Evolutionary conservation across 2,329 filamentous ascomycete species (phyloP).

Genomic region (Fusarium sp.): DNA sequence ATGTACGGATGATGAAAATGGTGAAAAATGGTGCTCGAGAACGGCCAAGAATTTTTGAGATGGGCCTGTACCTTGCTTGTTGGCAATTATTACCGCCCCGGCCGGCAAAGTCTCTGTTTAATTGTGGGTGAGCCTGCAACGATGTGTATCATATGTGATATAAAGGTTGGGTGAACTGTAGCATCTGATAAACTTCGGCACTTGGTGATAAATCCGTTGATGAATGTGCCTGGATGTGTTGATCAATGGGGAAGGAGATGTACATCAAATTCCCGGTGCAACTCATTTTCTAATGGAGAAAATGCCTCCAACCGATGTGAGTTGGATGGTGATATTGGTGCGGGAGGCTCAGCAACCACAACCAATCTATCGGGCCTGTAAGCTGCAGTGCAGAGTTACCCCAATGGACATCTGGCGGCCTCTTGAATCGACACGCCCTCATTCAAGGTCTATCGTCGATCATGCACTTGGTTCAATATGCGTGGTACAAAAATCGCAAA

Average conservation of each 20-base stretch:
- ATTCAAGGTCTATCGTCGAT: conserved; percentile 24
- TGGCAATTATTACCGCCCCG: no score
- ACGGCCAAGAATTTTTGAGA: conserved; percentile 8
- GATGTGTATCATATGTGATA: no score
- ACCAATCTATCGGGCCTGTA: conserved; percentile 18
- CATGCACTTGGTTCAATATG: conserved; percentile 35
- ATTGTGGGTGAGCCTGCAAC: background rate
- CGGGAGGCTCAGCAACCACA: background rate
- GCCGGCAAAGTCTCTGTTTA: conserved; percentile 13
- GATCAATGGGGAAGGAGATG: conserved; percentile 36
- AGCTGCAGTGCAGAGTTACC: conserved; percentile 15
- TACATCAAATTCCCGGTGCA: conserved; percentile 2
- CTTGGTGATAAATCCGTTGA: background rate
- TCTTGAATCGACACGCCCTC: conserved; percentile 36
- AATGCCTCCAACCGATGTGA: conserved; percentile 19
- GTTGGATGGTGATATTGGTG: conserved; percentile 10
- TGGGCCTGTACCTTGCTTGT: background rate
- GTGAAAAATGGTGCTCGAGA: background rate
- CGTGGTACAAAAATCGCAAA: conserved; percentile 14
- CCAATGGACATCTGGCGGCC: conserved; percentile 15
- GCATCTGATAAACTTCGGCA: conserved; percentile 1
- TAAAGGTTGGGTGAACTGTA: background rate
- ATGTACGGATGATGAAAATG: conserved; percentile 30
- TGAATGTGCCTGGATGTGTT: conserved; percentile 6
- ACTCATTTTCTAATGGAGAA: conserved; percentile 12